Conservation (phyloP, 169 alveolate species). For the Theileria parva region DNA sequence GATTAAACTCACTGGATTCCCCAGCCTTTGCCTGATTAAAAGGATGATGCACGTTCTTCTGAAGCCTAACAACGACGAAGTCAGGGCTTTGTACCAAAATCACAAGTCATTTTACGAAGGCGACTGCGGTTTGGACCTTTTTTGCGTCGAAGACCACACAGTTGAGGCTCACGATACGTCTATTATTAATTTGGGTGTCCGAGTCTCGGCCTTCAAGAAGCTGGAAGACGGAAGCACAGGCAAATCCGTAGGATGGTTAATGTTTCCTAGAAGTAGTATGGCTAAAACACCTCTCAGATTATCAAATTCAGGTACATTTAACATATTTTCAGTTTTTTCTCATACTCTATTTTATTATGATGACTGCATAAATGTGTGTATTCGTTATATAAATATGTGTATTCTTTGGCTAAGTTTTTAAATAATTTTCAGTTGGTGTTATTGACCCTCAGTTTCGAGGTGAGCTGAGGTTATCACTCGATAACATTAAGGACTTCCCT, state of each 20-base stretch:
- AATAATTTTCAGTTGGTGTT: conserved; percentile 75
- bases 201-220: conserved; percentile 81
- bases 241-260: conserved; percentile 73
- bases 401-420: neutral
- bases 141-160: conserved; percentile 80
- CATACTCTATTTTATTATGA: too few relatives aligned
- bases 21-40: neutral
- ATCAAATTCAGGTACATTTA: conserved; percentile 78
- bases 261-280: conserved; percentile 86
- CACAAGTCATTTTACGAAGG: conserved; percentile 86
- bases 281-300: conserved; percentile 88
- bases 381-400: too few relatives aligned
- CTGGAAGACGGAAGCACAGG: conserved; percentile 18
- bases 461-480: conserved; percentile 85
- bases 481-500: conserved; percentile 83
- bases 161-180: conserved; percentile 83
- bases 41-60: conserved; percentile 69
- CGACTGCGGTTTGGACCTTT: conserved; percentile 88
- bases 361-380: too few relatives aligned
- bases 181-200: conserved; percentile 82
- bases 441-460: conserved; percentile 91
- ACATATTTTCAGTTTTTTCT: too few relatives aligned
- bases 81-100: conserved; percentile 65
- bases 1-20: neutral
- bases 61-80: conserved; percentile 60